Evolutionary conservation across 2,329 filamentous ascomycete species (phyloP).

Genomic region (Nannizzia gypsea): DNA sequence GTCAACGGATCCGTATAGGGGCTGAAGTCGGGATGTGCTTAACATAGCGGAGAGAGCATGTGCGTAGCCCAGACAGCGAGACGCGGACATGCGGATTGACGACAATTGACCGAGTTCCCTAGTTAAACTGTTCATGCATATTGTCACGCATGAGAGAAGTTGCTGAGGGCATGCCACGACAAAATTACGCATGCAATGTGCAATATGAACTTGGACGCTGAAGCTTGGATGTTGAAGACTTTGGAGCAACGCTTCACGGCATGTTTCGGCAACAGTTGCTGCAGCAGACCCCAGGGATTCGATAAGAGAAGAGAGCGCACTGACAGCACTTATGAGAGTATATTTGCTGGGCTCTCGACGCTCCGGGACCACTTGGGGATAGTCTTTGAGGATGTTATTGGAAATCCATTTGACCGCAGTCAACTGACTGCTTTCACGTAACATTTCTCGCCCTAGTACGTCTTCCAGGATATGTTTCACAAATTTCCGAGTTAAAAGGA

Average conservation of each 20-base stretch:
- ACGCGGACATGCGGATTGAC: slow-evolving; percentile 62
- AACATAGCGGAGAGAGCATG: slow-evolving; percentile 84
- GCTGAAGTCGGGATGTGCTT: slow-evolving; percentile 76
- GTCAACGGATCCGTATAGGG: slow-evolving; percentile 87
- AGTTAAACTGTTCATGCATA: slow-evolving; percentile 91
- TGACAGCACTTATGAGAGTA: slow-evolving; percentile 64
- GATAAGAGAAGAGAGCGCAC: slow-evolving; percentile 68
- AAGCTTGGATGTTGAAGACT: slow-evolving; percentile 92
- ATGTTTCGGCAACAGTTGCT: slow-evolving; percentile 65
- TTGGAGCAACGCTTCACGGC: slow-evolving; percentile 76
- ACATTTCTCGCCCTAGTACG: slow-evolving; percentile 64
- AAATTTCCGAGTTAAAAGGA: slow-evolving; percentile 73
- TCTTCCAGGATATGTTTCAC: slow-evolving; percentile 74
- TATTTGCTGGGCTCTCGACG: slow-evolving; percentile 81
- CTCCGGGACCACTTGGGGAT: slow-evolving; percentile 79
- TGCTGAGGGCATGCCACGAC: slow-evolving; percentile 87
- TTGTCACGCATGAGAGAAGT: slow-evolving; percentile 76
- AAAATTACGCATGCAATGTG: slow-evolving; percentile 74
- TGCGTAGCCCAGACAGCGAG: slow-evolving; percentile 79
- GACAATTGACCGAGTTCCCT: slow-evolving; percentile 71
- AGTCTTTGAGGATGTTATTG: slow-evolving; percentile 86
- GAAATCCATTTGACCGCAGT: slow-evolving; percentile 69
- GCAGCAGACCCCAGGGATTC: slow-evolving; percentile 70
- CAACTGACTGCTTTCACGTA: slow-evolving; percentile 81
- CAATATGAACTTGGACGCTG: slow-evolving; percentile 83